phyloP scores from a whole-genome alignment of 345 rosid species.

The Salix brachista region DNA sequence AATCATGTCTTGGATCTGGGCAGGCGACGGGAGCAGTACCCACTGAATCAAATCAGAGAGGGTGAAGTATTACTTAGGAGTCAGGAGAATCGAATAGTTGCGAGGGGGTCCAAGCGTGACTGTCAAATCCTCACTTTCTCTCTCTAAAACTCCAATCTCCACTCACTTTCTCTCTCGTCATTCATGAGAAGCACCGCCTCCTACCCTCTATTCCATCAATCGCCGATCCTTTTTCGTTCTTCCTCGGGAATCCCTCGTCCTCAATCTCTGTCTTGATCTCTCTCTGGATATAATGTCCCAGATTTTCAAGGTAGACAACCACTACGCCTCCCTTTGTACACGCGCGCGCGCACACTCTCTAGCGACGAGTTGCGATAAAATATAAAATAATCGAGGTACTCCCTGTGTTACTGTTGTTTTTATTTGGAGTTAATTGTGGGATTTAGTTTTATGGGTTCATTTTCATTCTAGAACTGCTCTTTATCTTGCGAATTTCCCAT shows the following conservation, averaged over 20 bases:
- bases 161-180: constrained; percentile 28
- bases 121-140: constrained; percentile 66
- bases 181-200: background rate
- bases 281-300: constrained; percentile 36
- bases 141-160: constrained; percentile 10
- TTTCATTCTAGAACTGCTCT: background rate
- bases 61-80: constrained; percentile 17
- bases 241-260: constrained; percentile 37
- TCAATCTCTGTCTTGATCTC: constrained; percentile 25
- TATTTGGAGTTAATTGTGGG: background rate
- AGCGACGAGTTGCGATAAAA: background rate
- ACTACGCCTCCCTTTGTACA: background rate
- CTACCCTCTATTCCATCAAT: background rate
- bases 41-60: constrained; percentile 21
- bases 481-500: background rate
- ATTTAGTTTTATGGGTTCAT: constrained; percentile 16
- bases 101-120: constrained; percentile 50
- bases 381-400: background rate
- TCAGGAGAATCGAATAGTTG: constrained; percentile 10
- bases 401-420: background rate
- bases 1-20: constrained; percentile 25
- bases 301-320: constrained; percentile 46
- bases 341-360: too few relatives aligned
- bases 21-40: constrained; percentile 12
- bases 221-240: constrained; percentile 29